These are phyloP conservation scores for Cercospora canescens DNA, from an alignment of 2,329 filamentous ascomycete species.

Conservation along the genomic window DNA sequence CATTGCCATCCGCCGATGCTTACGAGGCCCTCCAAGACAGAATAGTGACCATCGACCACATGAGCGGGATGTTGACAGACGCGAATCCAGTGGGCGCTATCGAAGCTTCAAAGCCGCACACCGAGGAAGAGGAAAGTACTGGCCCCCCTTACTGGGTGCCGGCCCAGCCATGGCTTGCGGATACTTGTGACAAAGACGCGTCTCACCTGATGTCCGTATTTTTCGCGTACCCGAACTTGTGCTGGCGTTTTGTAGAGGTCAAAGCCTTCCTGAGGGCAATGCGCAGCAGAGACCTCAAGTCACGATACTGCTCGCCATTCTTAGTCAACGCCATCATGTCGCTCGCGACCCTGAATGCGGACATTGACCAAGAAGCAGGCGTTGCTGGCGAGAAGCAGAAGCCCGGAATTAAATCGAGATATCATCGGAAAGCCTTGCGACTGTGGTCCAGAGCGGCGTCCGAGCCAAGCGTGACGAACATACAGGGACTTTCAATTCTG, in stretches of 20 bases:
- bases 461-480: not conserved
- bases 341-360: slow-evolving; percentile 2
- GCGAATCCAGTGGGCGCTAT: not conserved
- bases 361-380: not conserved
- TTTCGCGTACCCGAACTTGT: not conserved
- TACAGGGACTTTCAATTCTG: slow-evolving; percentile 6
- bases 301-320: slow-evolving; percentile 5
- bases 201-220: slow-evolving; percentile 9
- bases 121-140: not conserved
- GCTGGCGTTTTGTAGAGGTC: slow-evolving; percentile 5
- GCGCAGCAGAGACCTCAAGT: not conserved
- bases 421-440: slow-evolving; percentile 5
- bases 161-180: not conserved
- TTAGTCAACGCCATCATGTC: slow-evolving; percentile 9
- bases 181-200: not conserved
- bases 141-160: slow-evolving; percentile 7
- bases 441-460: not conserved
- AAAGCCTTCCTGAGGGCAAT: slow-evolving; percentile 5
- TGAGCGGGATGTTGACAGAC: slow-evolving; percentile 1
- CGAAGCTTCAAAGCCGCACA: not conserved
- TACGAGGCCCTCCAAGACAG: slow-evolving; percentile 1
- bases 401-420: not conserved
- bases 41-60: not conserved
- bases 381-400: not conserved
- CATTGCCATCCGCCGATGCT: not conserved